Base-by-base conservation (phyloP, 176 grass and related monocot genomes). In the Eragrostis curvula region DNA sequence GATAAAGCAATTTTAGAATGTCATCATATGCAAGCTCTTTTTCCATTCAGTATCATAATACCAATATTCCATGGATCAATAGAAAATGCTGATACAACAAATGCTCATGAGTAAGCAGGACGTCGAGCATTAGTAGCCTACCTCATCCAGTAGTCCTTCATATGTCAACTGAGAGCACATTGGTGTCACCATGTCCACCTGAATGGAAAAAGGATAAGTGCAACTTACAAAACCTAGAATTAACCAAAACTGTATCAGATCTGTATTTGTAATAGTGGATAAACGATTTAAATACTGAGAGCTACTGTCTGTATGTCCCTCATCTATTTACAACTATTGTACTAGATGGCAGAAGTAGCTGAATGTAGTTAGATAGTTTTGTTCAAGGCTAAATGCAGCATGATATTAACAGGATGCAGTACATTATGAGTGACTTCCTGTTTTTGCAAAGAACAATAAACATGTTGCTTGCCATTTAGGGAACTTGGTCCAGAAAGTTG, bases 161-260 rank as follows among this genome's bases (percentile, higher is more conserved):
- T 98, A 98, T 29, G 92, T 95, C 85, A 98, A 84, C 84, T 93
- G 92, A 79, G 90, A 95, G 74, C 96, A 98, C 96, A 98, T 93
- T 13, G 92, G 96, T 77, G 96, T 98, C 79, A 98, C 88, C 93
- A 98, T 88, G 86, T 95, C 96, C 85, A 98, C 96, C 92, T 98
- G 86, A 78, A 84, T 69, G 13, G 17, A 47, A 58, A 55, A 78
- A 68, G 85, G 16, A 74, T 39, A 5, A 52, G 46, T 27, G 51
- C 48, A 56, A 8, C 75, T 77, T 70, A 78, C 10, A 42, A 66
- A 83, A 79, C 43, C 24, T 25, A 69, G 8, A 30, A 89, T 21
- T 55, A 14, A 70, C 62, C 30, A 68, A 58, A 71, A 75, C 12
- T 49, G 12, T 59, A 59, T 57, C 48, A 14, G n/a, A 7, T 29